Base-by-base conservation (phyloP, 179 eudicot genomes). In the Dionaea muscipula region DNA sequence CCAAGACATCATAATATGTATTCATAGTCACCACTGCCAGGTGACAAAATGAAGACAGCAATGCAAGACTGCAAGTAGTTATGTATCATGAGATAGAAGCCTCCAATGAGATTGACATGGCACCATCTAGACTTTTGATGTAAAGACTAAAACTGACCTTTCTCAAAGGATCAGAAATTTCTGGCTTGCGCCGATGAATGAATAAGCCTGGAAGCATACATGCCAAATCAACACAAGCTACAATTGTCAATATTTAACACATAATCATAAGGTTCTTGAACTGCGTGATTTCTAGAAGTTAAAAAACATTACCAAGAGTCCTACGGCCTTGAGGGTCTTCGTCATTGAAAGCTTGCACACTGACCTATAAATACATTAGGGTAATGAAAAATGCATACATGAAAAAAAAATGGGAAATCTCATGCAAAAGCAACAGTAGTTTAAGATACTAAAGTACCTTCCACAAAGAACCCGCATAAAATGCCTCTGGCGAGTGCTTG, bases 311-410 rank as follows among this genome's bases (percentile, higher is more conserved):
- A 93, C 99, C 99, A 24, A 93, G 93, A 44, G 99, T 93, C 36
- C 96, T 75, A 58, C 99, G 89, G 51, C 99, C 99, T 75, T 88
- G 99, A 66, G 96, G 95, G 65, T 93, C 99, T 81, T 93, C 99
- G 59, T 93, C 96, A 67, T 73, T 82, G 64, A 93, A 93, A 57
- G 99, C 99, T 73, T 93, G 99, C 62, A 93, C 89, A 53, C 94
- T 93, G 43, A 93, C 85, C 99, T 93, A 61, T 47, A 26, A 43
- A 74, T 60, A 51, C 48, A 69, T 62, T 17, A 66, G 26, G 63
- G 59, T 45, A 59, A 67, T 52, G 53, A 1, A 38, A 55, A 47
- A 36, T 48, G 37, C 19, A 5, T 5, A 15, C 21, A 18, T n/a
- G 40, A 41, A 16, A 25, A 21, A 40, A 41, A 21, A 26, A 21